phyloP scores from a whole-genome alignment of 169 alveolate genomes.

The Eimeria tenella region DNA sequence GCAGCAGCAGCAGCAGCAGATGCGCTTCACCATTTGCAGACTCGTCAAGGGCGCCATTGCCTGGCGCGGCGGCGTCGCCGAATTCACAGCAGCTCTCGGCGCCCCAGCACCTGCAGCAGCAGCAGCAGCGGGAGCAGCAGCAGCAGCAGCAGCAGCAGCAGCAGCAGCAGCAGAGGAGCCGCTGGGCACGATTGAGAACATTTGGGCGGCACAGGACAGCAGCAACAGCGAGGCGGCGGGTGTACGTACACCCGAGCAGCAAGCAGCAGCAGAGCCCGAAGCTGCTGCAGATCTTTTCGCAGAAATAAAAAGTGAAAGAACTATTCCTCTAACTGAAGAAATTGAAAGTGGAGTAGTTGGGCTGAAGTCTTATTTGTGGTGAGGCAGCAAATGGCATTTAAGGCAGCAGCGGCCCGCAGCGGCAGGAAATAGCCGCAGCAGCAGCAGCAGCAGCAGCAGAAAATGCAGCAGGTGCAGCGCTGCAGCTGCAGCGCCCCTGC shows the following conservation, averaged over 20 bases:
- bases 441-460: no score
- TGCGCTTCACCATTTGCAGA: conserved; percentile 45
- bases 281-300: neutral
- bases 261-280: neutral
- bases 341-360: neutral
- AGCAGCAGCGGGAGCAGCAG: neutral
- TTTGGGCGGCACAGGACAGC: neutral
- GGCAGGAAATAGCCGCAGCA: no score
- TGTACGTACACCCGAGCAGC: neutral
- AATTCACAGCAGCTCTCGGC: neutral
- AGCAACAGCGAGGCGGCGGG: neutral
- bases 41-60: conserved; percentile 9
- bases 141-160: neutral
- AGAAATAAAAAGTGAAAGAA: neutral
- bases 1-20: neutral
- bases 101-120: neutral
- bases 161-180: neutral
- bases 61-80: conserved; percentile 33
- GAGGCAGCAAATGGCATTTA: neutral
- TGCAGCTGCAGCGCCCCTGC: neutral
- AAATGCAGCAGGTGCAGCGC: no score
- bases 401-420: no score
- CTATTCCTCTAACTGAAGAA: neutral
- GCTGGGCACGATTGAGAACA: conserved; percentile 5
- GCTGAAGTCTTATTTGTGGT: neutral